A percentile compares a stretch with the other conserved stretches of the same genome.
Conservation (phyloP, 768 basidiomycete genomes). For the Tylopilus balloui region DNA sequence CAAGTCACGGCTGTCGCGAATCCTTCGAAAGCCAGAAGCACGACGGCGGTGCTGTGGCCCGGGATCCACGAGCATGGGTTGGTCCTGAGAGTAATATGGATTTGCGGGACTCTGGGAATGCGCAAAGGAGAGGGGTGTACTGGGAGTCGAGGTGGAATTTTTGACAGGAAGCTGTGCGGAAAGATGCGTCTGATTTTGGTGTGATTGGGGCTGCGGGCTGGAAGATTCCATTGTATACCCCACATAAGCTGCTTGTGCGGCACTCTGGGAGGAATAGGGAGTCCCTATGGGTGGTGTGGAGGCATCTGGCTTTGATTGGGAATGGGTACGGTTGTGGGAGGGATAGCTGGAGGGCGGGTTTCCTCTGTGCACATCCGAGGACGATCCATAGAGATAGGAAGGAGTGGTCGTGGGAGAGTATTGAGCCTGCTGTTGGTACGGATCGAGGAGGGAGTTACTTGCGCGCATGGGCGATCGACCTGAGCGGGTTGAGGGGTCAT, state of each 20-base stretch:
- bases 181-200: constrained; percentile 49
- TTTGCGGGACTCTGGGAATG: constrained; percentile 48
- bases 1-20: constrained; percentile 73
- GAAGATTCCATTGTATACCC: constrained; percentile 62
- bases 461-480: constrained; percentile 63
- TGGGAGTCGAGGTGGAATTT: constrained; percentile 61
- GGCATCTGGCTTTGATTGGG: constrained; percentile 51
- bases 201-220: constrained; percentile 53
- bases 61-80: constrained; percentile 69
- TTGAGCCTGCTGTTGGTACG: constrained; percentile 61
- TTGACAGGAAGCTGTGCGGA: constrained; percentile 45
- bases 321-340: constrained; percentile 53
- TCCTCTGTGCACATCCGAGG: constrained; percentile 38
- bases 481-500: constrained; percentile 47
- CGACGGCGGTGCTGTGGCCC: constrained; percentile 55
- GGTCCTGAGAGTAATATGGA: constrained; percentile 60
- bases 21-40: constrained; percentile 71
- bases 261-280: constrained; percentile 53
- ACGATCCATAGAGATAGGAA: constrained; percentile 41
- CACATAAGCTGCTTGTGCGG: constrained; percentile 40
- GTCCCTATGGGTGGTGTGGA: constrained; percentile 45
- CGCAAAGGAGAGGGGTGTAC: constrained; percentile 67
- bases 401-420: constrained; percentile 55
- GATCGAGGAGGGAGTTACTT: constrained; percentile 56
- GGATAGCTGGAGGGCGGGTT: constrained; percentile 43